Base-by-base conservation (phyloP, 805 yeast genomes). In the Tetrapisispora namnaoensis region DNA sequence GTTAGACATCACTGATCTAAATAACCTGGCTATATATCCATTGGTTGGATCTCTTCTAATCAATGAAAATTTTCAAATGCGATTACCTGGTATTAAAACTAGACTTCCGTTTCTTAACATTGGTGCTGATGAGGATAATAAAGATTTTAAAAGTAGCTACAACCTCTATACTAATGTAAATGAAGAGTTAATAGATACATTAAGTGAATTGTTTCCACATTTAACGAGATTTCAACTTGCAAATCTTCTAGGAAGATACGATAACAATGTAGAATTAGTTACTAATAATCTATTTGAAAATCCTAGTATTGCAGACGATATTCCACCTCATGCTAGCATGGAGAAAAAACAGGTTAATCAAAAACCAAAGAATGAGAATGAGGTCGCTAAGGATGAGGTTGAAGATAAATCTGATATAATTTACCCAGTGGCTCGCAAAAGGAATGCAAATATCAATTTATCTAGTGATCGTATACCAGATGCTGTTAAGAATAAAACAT, bases 191-290 rank as follows among this genome's bases (percentile, higher is more conserved):
- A 69, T 83, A 1, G 58, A 63, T 17, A 66, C 68, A 24, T 56
- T 76, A 40, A 50, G 61, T n/a, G 86, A 81, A 32, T 61, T 89
- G 52, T 86, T 88, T 60, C 96, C 96, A 0, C 75, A 75, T 37
- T 61, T 87, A 35, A 66, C 76, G 0, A 58, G 62, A 3, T 63
- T 68, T 1, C 74, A 78, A 58, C 75, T 82, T 0, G 66, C 65
- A n/a, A 68, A 70, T 1, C 56, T 86, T 2, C 63, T 87, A 14
- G 59, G 65, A 22, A 69, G 74, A 34, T 66, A 79, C 55, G 69
- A 73, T 40, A 66, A 74, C 40, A 69, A 78, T 48, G 77, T 82
- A 1, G 91, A 84, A 52, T 49, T 58, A 34, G 78, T 79, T 0
- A 82, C 85, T 1, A 72, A 79, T 53, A 59, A 70, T 39, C 59